Evolutionary conservation across 306 rosid species (phyloP).

Genomic region (Coriaria nepalensis): DNA sequence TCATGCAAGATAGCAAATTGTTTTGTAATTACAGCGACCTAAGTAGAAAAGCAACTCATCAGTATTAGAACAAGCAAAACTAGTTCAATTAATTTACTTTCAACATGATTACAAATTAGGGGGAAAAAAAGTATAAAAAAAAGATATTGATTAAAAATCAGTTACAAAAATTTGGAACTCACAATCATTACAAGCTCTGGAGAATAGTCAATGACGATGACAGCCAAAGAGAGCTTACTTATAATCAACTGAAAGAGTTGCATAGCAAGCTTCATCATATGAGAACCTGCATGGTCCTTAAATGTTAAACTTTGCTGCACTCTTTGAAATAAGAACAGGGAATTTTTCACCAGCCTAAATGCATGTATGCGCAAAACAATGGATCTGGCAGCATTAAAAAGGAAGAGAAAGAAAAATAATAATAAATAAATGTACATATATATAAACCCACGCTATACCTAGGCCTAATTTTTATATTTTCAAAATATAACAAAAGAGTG

Average conservation of each 20-base stretch:
- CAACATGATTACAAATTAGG: slow-evolving; percentile 12
- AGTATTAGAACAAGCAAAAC: no score
- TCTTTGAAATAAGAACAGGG: background rate
- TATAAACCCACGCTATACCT: no score
- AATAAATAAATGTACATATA: no score
- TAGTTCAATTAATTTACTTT: no score
- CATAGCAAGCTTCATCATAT: slow-evolving; percentile 43
- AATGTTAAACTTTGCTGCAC: background rate
- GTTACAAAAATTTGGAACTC: slow-evolving; percentile 21
- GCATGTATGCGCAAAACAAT: no score
- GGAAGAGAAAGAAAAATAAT: no score
- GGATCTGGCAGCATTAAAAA: no score
- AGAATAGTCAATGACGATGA: slow-evolving; percentile 24
- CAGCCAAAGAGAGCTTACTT: slow-evolving; percentile 37
- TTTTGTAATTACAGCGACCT: slow-evolving; percentile 58
- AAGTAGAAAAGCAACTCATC: slow-evolving; percentile 7
- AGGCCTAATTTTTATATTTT: no score
- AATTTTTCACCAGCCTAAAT: no score
- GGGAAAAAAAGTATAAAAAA: slow-evolving; percentile 7
- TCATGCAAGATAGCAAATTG: slow-evolving; percentile 69
- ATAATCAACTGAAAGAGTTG: slow-evolving; percentile 54
- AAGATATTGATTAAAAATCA: slow-evolving; percentile 1
- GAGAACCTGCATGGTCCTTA: slow-evolving; percentile 36
- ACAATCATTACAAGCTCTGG: slow-evolving; percentile 60
- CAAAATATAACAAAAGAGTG: no score